A percentile compares a stretch with the other conserved stretches of the same genome.
Evolutionary conservation across 2,329 filamentous ascomycete species (phyloP).

Genomic region (Malbranchea zuffiana): DNA sequence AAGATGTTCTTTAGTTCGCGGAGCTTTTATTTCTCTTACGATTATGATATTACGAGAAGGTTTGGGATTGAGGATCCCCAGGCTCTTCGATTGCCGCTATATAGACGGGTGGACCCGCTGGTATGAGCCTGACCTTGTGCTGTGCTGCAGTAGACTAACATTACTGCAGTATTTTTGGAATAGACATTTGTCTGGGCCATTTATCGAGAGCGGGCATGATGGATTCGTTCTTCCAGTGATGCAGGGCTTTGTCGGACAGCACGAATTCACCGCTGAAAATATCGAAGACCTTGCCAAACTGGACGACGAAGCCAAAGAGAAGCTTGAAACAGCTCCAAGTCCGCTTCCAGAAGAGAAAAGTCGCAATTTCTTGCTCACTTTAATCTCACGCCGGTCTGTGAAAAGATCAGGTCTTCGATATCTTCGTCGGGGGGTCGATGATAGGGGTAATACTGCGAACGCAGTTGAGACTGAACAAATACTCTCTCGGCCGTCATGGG

Average conservation of each 20-base stretch:
- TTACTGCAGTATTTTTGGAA: conserved; percentile 75
- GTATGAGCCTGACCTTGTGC: too few relatives aligned
- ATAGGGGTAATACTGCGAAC: conserved; percentile 80
- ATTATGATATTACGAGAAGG: conserved; percentile 75
- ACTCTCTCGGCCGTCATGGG: conserved; percentile 60
- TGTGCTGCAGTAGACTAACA: conserved; percentile 4
- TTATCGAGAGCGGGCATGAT: conserved; percentile 63
- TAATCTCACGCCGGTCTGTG: conserved; percentile 81
- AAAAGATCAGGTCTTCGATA: conserved; percentile 84
- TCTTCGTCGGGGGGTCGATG: conserved; percentile 78
- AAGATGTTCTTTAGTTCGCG: conserved; percentile 73
- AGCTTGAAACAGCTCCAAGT: conserved; percentile 17
- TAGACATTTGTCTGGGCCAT: conserved; percentile 57
- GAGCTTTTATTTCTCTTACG: conserved; percentile 94
- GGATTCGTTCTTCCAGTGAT: conserved; percentile 68
- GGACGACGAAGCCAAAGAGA: conserved; percentile 18
- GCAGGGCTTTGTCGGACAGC: conserved; percentile 88
- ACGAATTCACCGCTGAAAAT: conserved; percentile 60
- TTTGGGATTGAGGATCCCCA: conserved; percentile 33
- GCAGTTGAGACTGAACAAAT: conserved; percentile 93
- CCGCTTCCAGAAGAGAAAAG: conserved; percentile 21
- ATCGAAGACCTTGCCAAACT: conserved; percentile 11
- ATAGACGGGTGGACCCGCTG: conserved; percentile 60
- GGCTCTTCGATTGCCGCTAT: conserved; percentile 48
- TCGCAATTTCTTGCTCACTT: conserved; percentile 61